Base-by-base conservation (phyloP, 2,329 filamentous ascomycete species). In the Diplocarpon rosae region DNA sequence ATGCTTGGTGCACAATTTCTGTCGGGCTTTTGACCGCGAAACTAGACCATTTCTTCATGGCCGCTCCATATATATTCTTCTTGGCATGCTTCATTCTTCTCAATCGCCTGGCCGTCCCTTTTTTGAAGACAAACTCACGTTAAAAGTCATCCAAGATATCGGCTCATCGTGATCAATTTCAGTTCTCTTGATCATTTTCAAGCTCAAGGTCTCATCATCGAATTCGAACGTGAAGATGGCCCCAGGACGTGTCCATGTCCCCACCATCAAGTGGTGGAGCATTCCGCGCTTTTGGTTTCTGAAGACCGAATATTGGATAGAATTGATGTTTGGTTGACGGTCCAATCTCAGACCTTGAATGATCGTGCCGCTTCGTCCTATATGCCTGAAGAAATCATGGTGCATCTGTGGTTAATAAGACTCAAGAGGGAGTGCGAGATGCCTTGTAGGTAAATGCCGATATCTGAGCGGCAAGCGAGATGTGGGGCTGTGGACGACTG, bases 121-220 rank as follows among this genome's bases (percentile, higher is more conserved):
- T 24, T 24, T 4, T 24, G 20, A 24, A 24, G 7, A 7, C 3
- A 24, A 39, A 51, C 81, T 66, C 69, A 87, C 85, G 63, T 86
- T 83, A 59, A 93, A 90, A 13, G 85, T 82, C 83, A 94, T 90
- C 87, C 87, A 94, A 48, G 86, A 93, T 54, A 94, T 92, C 7
- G 87, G 85, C 65, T 94, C 85, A 52, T 90, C 83, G 42, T 83
- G 66, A 4, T 85, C 82, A 45, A 93, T 92, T 47, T 80, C 77
- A 1, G 85, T 92, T 56, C 82, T 79, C 68, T 90, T 88, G 59
- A 93, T 68, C 58, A 92, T 66, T 54, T 81, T 75, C 49, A 93
- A 66, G 6, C 80, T 81, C 52, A 88, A 68, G 32, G 76, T 78
- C 65, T 89, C 83, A 55, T 90, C 85, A 66, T 94, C 85, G 61